phyloP scores from a whole-genome alignment of 805 yeast species.

The Komagataella pastoris region DNA sequence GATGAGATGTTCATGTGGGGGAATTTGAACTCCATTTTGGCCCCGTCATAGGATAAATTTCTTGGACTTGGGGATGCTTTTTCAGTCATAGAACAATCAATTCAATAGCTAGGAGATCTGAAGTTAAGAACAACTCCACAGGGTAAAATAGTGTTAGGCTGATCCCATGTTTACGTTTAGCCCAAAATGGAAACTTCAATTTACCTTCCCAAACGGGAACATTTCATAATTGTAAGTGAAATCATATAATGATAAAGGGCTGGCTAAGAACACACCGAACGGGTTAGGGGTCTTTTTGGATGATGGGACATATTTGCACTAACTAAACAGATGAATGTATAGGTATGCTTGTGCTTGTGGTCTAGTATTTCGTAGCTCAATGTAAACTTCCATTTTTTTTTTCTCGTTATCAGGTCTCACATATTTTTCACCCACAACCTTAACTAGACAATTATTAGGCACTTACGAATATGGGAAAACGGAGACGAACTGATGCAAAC shows the following conservation, averaged over 20 bases:
- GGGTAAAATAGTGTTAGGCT: not conserved
- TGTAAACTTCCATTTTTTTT: no score
- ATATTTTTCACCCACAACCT: not conserved
- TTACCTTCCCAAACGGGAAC: not conserved
- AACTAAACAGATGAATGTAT: no score
- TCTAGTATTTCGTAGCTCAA: not conserved
- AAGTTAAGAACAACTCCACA: not conserved
- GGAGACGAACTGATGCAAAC: not conserved
- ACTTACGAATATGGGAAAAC: not conserved
- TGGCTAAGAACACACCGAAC: not conserved
- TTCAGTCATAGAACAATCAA: not conserved
- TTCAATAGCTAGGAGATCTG: not conserved
- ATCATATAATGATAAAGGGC: no score
- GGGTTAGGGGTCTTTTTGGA: no score
- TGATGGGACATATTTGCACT: no score
- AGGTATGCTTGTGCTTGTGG: no score
- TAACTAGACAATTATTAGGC: not conserved
- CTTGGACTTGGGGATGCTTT: conserved; percentile 3
- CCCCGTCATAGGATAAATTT: conserved; percentile 4
- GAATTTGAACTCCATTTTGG: conserved; percentile 6
- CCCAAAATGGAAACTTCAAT: not conserved
- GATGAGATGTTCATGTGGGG: not conserved
- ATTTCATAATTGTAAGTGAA: not conserved
- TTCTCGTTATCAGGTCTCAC: not conserved
- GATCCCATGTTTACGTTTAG: not conserved